Conservation (phyloP, 129 eudicot species). For the Saussurea involucrata region DNA sequence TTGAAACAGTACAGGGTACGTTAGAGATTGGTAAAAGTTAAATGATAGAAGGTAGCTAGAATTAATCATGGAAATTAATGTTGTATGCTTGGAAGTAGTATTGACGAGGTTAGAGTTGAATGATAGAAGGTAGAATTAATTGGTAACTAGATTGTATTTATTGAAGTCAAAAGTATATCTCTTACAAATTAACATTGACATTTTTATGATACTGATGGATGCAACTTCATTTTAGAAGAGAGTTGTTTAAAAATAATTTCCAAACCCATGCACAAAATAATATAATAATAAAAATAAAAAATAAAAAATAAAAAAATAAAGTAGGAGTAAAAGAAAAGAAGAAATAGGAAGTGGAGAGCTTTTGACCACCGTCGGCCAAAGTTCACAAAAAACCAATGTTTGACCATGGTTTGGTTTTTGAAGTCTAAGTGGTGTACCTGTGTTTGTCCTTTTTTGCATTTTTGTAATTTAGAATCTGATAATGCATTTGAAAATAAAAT, state of each 20-base stretch:
- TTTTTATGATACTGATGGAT: too few species aligned
- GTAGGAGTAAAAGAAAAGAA: background rate
- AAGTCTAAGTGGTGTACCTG: background rate
- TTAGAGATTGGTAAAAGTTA: background rate
- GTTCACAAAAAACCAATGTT: background rate
- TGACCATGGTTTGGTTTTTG: background rate
- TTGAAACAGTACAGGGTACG: conserved; percentile 27
- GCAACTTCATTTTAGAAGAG: background rate
- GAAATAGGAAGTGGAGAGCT: background rate
- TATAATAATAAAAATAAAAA: background rate
- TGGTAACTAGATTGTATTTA: too few species aligned
- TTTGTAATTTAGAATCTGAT: background rate
- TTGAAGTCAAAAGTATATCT: background rate
- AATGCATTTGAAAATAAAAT: background rate
- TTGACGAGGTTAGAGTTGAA: too few species aligned
- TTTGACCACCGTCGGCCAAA: background rate
- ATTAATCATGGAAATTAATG: background rate
- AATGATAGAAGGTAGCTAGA: background rate
- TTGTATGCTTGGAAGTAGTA: background rate
- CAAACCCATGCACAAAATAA: background rate
- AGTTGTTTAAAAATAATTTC: background rate
- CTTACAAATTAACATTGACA: background rate
- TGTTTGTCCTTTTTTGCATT: background rate
- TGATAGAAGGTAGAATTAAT: too few species aligned
- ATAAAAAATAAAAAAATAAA: background rate